Conservation (phyloP, 1,139 yeast species). For the Zygoascus sp. region DNA sequence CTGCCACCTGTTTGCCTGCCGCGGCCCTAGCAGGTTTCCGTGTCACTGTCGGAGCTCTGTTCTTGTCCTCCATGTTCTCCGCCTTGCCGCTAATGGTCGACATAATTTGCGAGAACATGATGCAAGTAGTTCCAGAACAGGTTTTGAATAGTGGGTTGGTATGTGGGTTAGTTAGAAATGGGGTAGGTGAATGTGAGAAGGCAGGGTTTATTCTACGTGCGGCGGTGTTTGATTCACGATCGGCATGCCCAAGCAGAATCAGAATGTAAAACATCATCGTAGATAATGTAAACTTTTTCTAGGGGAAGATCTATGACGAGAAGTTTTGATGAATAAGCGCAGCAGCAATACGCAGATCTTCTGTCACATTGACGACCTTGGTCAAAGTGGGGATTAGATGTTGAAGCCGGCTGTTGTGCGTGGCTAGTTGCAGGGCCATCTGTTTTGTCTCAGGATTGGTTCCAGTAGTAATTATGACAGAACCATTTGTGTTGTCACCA, state of each 20-base stretch:
- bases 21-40: background rate
- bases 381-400: slow-evolving; percentile 5
- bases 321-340: slow-evolving; percentile 1
- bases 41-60: background rate
- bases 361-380: slow-evolving; percentile 11
- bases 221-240: background rate
- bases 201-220: background rate
- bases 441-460: slow-evolving; percentile 9
- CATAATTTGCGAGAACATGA: slow-evolving; percentile 9
- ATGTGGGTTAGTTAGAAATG: background rate
- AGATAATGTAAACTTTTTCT: background rate
- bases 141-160: background rate
- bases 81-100: slow-evolving; percentile 7
- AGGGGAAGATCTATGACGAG: no score
- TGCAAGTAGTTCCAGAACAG: background rate
- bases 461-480: slow-evolving; percentile 2
- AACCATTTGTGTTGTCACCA: background rate
- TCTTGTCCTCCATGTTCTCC: background rate
- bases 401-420: slow-evolving; percentile 6
- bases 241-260: no score
- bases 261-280: background rate
- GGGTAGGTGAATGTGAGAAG: no score
- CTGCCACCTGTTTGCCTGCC: background rate
- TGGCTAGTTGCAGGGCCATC: slow-evolving; percentile 4
- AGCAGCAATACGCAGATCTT: slow-evolving; percentile 12